Percentiles rank a stretch among this genome's conserved stretches.
Conservation (phyloP, 1,139 yeast genomes). For the Suhomyces coccinellae region DNA sequence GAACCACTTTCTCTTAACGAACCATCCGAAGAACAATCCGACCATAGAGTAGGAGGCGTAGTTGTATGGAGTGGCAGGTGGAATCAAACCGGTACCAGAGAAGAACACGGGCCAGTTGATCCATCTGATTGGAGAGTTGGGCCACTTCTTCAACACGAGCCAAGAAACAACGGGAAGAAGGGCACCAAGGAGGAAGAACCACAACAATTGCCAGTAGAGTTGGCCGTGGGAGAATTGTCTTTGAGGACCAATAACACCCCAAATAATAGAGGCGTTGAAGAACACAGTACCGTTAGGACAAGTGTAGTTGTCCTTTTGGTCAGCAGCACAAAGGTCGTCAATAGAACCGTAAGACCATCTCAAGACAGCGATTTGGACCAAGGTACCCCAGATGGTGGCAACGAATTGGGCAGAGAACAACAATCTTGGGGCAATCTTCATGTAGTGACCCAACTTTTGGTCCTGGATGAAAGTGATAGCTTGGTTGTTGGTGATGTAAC, state of each 20-base stretch:
- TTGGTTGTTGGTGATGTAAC: constrained; percentile 54
- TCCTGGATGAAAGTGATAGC: constrained; percentile 56
- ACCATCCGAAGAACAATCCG: constrained; percentile 35
- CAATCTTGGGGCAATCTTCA: constrained; percentile 51
- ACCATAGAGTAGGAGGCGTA: constrained; percentile 42
- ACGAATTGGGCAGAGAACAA: constrained; percentile 47
- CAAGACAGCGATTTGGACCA: constrained; percentile 47
- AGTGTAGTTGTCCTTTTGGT: constrained; percentile 40
- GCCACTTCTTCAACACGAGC: constrained; percentile 50
- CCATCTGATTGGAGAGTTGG: constrained; percentile 46
- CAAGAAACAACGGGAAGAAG: constrained; percentile 42
- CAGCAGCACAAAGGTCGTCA: constrained; percentile 46
- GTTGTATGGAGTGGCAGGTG: constrained; percentile 49
- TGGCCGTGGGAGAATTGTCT: constrained; percentile 42
- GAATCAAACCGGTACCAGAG: constrained; percentile 49
- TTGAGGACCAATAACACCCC: constrained; percentile 50
- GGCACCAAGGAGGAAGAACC: constrained; percentile 45
- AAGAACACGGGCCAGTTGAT: constrained; percentile 50
- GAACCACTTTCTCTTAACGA: constrained; percentile 41
- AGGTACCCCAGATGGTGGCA: constrained; percentile 47
- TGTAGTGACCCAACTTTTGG: constrained; percentile 55
- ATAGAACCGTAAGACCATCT: constrained; percentile 48
- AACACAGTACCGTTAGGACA: constrained; percentile 48
- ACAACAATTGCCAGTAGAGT: constrained; percentile 39
- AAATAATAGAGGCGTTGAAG: constrained; percentile 48